phyloP scores from a whole-genome alignment of 2,329 filamentous ascomycete genomes.

The Arthroderma uncinatum region DNA sequence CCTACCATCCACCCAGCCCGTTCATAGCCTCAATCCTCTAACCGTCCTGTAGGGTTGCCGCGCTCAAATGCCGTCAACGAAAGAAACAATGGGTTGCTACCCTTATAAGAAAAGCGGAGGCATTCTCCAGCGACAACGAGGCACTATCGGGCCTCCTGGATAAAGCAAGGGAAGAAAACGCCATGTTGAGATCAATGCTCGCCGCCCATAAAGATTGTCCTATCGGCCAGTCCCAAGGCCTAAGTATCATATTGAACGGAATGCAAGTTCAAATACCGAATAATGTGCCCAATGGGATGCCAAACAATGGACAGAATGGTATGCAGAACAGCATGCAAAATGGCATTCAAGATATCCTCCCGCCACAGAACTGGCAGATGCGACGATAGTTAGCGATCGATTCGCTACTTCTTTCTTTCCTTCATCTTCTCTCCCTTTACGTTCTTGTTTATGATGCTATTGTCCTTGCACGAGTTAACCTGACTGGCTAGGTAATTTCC shows the following conservation, averaged over 20 bases:
- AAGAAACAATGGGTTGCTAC: constrained; percentile 99
- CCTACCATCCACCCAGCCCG: no score
- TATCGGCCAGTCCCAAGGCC: constrained; percentile 74
- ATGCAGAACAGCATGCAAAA: not conserved
- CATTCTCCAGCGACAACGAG: constrained; percentile 87
- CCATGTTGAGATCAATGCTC: constrained; percentile 84
- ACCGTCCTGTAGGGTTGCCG: constrained; percentile 59
- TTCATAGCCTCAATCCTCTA: constrained; percentile 21
- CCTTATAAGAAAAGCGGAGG: constrained; percentile 84
- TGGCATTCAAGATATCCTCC: not conserved
- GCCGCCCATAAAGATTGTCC: constrained; percentile 95
- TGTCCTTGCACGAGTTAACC: not conserved
- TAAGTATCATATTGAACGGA: constrained; percentile 33
- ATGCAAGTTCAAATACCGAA: not conserved
- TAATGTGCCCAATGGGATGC: not conserved
- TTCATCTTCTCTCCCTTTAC: not conserved
- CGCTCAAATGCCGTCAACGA: constrained; percentile 88
- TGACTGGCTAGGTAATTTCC: not conserved
- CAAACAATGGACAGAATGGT: not conserved
- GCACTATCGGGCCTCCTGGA: constrained; percentile 71
- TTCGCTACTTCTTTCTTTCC: not conserved
- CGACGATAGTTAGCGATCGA: not conserved
- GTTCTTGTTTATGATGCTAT: not conserved
- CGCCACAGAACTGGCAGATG: not conserved
- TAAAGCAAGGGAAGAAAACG: constrained; percentile 78